Evolutionary conservation across 2,329 filamentous ascomycete genomes (phyloP).

Genomic region (Neonectria neomacrospora): DNA sequence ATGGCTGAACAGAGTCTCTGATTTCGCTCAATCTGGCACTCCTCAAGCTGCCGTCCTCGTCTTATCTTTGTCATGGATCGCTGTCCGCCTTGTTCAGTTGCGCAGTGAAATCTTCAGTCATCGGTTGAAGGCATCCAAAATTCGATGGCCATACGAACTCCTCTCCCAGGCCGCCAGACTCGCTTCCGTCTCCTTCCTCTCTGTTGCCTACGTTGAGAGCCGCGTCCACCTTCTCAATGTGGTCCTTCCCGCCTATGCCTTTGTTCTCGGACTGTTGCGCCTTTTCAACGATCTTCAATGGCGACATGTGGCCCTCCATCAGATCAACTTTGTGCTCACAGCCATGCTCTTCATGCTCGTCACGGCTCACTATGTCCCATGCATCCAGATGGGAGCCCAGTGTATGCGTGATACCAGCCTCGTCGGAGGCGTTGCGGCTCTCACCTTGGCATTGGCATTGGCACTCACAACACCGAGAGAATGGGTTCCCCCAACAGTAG

Average conservation of each 20-base stretch:
- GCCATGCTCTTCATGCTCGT: slow-evolving; percentile 51
- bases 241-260: slow-evolving; percentile 52
- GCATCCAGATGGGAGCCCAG: slow-evolving; percentile 51
- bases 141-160: slow-evolving; percentile 57
- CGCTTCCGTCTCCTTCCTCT: slow-evolving; percentile 53
- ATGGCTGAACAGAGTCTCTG: slow-evolving; percentile 55
- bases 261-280: slow-evolving; percentile 57
- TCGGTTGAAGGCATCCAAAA: slow-evolving; percentile 51
- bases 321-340: slow-evolving; percentile 59
- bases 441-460: slow-evolving; percentile 52
- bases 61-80: slow-evolving; percentile 51
- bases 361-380: slow-evolving; percentile 55
- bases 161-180: slow-evolving; percentile 55
- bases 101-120: slow-evolving; percentile 40
- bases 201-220: slow-evolving; percentile 49
- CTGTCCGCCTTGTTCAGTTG: slow-evolving; percentile 48
- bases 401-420: slow-evolving; percentile 47
- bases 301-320: slow-evolving; percentile 59
- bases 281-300: slow-evolving; percentile 55
- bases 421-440: slow-evolving; percentile 50
- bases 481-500: slow-evolving; percentile 59
- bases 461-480: slow-evolving; percentile 60
- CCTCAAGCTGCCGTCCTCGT: slow-evolving; percentile 53
- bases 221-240: slow-evolving; percentile 52
- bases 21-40: slow-evolving; percentile 54